A percentile compares a stretch with the other conserved stretches of the same genome.
Conservation (phyloP, 345 rosid genomes). For the Arabidopsis arenosa region DNA sequence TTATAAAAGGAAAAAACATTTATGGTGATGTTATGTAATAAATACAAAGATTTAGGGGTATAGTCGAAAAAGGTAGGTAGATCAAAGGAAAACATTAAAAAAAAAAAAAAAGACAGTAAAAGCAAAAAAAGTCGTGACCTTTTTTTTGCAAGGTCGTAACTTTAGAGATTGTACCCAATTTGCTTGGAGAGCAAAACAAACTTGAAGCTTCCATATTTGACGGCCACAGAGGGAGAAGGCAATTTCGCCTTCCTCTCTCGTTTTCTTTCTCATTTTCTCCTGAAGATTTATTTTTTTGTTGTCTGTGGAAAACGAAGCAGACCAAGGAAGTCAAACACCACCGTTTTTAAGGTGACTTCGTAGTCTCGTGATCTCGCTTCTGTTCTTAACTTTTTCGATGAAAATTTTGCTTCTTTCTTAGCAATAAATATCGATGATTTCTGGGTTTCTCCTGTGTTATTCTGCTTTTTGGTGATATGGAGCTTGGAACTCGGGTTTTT, state of each 20-base stretch:
- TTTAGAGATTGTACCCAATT: slow-evolving; percentile 23
- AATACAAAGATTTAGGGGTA: slow-evolving; percentile 20
- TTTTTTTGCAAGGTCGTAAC: slow-evolving; percentile 37
- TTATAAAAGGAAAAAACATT: background rate
- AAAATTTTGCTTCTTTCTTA: slow-evolving; percentile 20
- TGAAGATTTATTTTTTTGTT: background rate
- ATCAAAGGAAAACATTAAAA: background rate
- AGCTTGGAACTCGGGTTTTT: slow-evolving; percentile 4
- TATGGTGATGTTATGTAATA: background rate
- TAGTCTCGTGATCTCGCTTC: slow-evolving; percentile 39
- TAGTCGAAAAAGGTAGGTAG: slow-evolving; percentile 19
- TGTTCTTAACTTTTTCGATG: slow-evolving; percentile 25
- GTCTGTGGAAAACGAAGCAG: slow-evolving; percentile 10
- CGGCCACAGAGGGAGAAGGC: slow-evolving; percentile 46
- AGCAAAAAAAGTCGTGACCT: slow-evolving; percentile 39
- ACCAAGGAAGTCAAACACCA: slow-evolving; percentile 39
- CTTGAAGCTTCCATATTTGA: slow-evolving; percentile 38
- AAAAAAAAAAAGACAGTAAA: slow-evolving; percentile 1
- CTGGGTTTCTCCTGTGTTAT: slow-evolving; percentile 28
- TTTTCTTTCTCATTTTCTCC: slow-evolving; percentile 17
- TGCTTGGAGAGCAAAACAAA: slow-evolving; percentile 44
- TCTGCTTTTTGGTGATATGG: background rate
- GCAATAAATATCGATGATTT: background rate
- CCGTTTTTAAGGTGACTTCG: slow-evolving; percentile 43
- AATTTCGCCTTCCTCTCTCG: slow-evolving; percentile 20